These are phyloP conservation scores for Talaromyces marneffei DNA, from an alignment of 2,329 filamentous ascomycete genomes.

Conservation along the genomic window DNA sequence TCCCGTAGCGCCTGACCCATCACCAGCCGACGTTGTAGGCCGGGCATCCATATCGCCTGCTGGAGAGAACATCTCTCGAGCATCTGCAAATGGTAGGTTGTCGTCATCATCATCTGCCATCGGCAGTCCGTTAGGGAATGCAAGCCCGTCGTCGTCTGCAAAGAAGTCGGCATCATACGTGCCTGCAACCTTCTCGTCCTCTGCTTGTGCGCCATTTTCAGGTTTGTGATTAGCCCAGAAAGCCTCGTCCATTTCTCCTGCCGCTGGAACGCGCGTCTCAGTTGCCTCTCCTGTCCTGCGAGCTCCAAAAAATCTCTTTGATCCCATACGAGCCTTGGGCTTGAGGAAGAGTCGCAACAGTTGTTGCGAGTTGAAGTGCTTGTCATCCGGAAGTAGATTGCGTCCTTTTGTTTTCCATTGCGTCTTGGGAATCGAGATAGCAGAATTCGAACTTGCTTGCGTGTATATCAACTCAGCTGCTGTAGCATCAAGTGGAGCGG, in stretches of 20 bases:
- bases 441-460: conserved; percentile 69
- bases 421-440: conserved; percentile 82
- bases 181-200: conserved; percentile 56
- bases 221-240: conserved; percentile 71
- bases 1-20: conserved; percentile 31
- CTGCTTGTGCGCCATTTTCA: conserved; percentile 48
- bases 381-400: conserved; percentile 92
- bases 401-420: conserved; percentile 93
- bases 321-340: conserved; percentile 77
- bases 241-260: conserved; percentile 84
- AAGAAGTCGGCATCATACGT: conserved; percentile 98
- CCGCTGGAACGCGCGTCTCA: conserved; percentile 51
- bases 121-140: conserved; percentile 42
- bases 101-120: conserved; percentile 44
- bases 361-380: conserved; percentile 94
- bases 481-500: conserved; percentile 63
- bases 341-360: conserved; percentile 88
- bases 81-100: conserved; percentile 45
- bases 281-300: conserved; percentile 31
- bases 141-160: conserved; percentile 59
- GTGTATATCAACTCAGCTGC: conserved; percentile 75
- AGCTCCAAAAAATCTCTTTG: conserved; percentile 53
- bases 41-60: conserved; percentile 28
- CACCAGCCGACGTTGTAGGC: conserved; percentile 28
- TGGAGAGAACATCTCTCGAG: conserved; percentile 44